Conservation (phyloP, 2,329 filamentous ascomycete genomes). For the Pseudogymnoascus sp. region DNA sequence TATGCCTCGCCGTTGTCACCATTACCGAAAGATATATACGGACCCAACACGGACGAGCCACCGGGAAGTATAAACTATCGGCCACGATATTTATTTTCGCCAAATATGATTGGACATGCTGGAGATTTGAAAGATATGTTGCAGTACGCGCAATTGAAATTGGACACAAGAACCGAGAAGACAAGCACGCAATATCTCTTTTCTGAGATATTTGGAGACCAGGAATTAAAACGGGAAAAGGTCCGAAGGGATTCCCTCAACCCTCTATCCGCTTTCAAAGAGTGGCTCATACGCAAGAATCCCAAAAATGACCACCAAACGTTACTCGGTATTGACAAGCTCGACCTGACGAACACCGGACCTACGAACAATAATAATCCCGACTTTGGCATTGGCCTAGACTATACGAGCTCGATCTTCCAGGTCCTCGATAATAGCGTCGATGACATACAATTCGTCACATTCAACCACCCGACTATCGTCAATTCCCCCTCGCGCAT, state of each 20-base stretch:
- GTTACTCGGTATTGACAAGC: conserved; percentile 22
- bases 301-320: background rate
- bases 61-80: conserved; percentile 29
- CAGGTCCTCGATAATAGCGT: conserved; percentile 17
- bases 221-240: conserved; percentile 43
- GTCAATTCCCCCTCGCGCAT: conserved; percentile 13
- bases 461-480: conserved; percentile 14
- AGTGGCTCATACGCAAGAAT: conserved; percentile 27
- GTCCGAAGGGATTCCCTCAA: conserved; percentile 30
- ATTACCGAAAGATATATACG: conserved; percentile 43
- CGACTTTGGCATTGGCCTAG: conserved; percentile 20
- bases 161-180: conserved; percentile 14
- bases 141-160: conserved; percentile 22
- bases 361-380: background rate
- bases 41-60: conserved; percentile 35
- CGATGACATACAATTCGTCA: conserved; percentile 17
- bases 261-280: conserved; percentile 27
- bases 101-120: conserved; percentile 43
- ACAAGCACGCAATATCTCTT: conserved; percentile 27
- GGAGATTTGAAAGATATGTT: conserved; percentile 42
- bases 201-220: conserved; percentile 44
- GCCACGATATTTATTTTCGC: conserved; percentile 42
- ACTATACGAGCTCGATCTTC: conserved; percentile 20
- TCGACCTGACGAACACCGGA: conserved; percentile 5
- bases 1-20: conserved; percentile 44